Base-by-base conservation (phyloP, 108 stramenopile genomes). In the Cylindrotheca fusiformis region DNA sequence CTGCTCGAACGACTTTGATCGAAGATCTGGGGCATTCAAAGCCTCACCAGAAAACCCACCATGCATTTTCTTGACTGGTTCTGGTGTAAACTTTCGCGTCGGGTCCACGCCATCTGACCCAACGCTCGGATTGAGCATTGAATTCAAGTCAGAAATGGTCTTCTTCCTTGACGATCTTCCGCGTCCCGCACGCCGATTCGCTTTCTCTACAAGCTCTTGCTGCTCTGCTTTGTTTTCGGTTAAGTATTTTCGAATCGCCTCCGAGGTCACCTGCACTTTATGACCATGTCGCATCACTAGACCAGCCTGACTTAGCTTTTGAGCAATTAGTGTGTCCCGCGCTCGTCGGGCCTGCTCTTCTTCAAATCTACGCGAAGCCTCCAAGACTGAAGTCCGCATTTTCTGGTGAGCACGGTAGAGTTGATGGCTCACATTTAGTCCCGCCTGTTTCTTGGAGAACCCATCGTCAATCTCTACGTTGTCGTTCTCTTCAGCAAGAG, bases 281-380 rank as follows among this genome's bases (percentile, higher is more conserved):
- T 86, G 79, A 0, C 86, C 91, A 52, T 82, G 91, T 30, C 87
- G 68, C 87, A 93, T 89, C 24, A 93, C 91, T 52, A 93, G 61
- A 52, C 91, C 91, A 30, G 88, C 88, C 22, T 30, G 32, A 31
- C 60, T 63, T 32, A 61, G 68, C 30, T 81, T 75, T 68, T 71
- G 72, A 20, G 77, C 80, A 48, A 78, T 50, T n/a, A 91, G 61
- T 24, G 77, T 52, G 27, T 81, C 85, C n/a, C 72, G 75, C 4
- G 89, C 84, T 60, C 74, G 85, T 24, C 75, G 69, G 14, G 84
- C 64, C 69, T 89, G 84, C 55, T 94, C 82, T 45, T 88, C 87
- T 61, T 94, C 93, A 61, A 90, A 94, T 33, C 90, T 81, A 49
- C 85, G 88, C 25, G 82, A 87, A 2, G 93, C 93, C 45, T 91